A percentile compares a stretch with the other conserved stretches of the same genome.
These are phyloP conservation scores for Hymenoscyphus occultus DNA, from an alignment of 2,329 filamentous ascomycete species.

Conservation along the genomic window DNA sequence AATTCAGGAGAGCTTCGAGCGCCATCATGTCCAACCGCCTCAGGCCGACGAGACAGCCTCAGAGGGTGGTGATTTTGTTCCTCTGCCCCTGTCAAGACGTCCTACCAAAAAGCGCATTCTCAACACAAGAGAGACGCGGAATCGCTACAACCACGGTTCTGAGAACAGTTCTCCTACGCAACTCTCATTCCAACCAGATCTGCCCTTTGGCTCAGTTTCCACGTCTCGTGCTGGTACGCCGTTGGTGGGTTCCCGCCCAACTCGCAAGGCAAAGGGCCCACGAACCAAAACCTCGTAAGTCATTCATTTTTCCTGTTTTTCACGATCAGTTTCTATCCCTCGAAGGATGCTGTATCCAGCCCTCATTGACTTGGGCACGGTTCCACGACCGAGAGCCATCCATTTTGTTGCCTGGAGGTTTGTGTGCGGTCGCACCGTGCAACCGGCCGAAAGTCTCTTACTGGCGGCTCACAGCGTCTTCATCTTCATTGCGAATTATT, in stretches of 20 bases:
- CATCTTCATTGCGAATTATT: neutral
- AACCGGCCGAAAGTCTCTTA: slow-evolving; percentile 18
- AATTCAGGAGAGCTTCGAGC: slow-evolving; percentile 31
- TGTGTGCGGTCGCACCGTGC: slow-evolving; percentile 30
- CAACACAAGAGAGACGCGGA: slow-evolving; percentile 25
- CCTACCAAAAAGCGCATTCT: slow-evolving; percentile 29
- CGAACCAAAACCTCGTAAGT: slow-evolving; percentile 70
- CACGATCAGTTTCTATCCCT: slow-evolving; percentile 14
- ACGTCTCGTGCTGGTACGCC: slow-evolving; percentile 62
- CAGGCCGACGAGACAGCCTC: slow-evolving; percentile 23
- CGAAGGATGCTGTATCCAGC: slow-evolving; percentile 8
- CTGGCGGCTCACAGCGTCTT: slow-evolving; percentile 8
- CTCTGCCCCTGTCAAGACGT: slow-evolving; percentile 16
- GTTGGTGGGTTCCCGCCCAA: slow-evolving; percentile 47
- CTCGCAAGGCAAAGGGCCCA: slow-evolving; percentile 54
- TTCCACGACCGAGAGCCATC: slow-evolving; percentile 16
- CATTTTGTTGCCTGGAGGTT: slow-evolving; percentile 21
- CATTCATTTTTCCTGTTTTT: slow-evolving; percentile 21
- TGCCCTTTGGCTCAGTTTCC: slow-evolving; percentile 45
- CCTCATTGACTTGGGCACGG: slow-evolving; percentile 17
- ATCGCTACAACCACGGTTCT: slow-evolving; percentile 46
- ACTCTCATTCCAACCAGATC: slow-evolving; percentile 45
- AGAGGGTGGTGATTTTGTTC: slow-evolving; percentile 28
- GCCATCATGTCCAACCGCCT: slow-evolving; percentile 21
- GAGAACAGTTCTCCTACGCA: slow-evolving; percentile 51